phyloP scores from a whole-genome alignment of 768 basidiomycete species.

The Leccinum obscurum region DNA sequence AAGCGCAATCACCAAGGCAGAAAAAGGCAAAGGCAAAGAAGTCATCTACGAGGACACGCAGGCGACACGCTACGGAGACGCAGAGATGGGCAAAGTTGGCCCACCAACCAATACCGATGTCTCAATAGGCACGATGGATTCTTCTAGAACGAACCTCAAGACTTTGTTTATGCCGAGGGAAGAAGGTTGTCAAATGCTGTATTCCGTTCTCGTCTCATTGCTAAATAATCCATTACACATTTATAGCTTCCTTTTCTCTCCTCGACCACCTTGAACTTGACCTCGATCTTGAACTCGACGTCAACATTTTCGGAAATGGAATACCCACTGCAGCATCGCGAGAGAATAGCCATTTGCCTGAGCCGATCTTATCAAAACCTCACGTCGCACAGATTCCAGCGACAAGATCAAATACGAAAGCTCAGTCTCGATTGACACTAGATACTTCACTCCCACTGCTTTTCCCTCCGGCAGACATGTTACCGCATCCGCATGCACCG shows the following conservation, averaged over 20 bases:
- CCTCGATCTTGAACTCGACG: conserved; percentile 69
- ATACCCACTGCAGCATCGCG: conserved; percentile 16
- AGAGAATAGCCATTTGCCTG: not conserved
- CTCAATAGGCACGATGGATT: not conserved
- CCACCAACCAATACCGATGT: not conserved
- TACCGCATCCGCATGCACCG: conserved; percentile 16
- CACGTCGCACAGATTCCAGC: conserved; percentile 2
- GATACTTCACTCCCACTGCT: conserved; percentile 60
- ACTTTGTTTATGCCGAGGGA: conserved; percentile 73
- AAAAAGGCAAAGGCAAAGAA: conserved; percentile 33
- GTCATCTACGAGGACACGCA: conserved; percentile 2
- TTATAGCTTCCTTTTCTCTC: conserved; percentile 68
- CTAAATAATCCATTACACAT: not conserved
- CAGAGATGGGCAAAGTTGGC: conserved; percentile 13
- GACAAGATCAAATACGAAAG: conserved; percentile 5
- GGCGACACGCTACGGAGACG: conserved; percentile 5
- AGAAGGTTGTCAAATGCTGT: conserved; percentile 46
- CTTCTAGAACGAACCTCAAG: conserved; percentile 48
- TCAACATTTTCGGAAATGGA: conserved; percentile 40
- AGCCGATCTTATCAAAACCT: conserved; percentile 9
- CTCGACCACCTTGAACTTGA: conserved; percentile 73
- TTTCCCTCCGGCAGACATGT: conserved; percentile 49
- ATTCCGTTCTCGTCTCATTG: not conserved
- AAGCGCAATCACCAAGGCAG: not conserved
- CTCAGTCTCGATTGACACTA: conserved; percentile 35